Evolutionary conservation across 768 basidiomycete species (phyloP), one percentile per base, ranked within the genome.

Genomic region (Serpula lacrymans): DNA sequence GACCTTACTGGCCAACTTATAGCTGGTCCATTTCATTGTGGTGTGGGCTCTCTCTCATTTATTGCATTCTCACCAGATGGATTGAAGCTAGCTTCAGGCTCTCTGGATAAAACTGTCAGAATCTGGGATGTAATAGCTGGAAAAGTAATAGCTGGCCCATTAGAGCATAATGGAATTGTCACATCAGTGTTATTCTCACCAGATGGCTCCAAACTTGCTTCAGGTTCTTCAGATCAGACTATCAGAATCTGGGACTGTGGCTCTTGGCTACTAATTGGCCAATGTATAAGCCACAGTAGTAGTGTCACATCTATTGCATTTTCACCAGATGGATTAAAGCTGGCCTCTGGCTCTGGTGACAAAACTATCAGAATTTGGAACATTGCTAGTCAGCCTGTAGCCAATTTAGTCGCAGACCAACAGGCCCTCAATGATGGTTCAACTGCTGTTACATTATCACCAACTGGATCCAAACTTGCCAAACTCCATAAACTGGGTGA

Each of bases 91-190:
- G 50, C 14, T 13, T 47, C 50, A 24, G 49, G 49, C 14, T 27
- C 30, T 13, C 32, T 25, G 11, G 46, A 40, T 20, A 18, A 31
- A 14, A 40, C 28, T 13, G 4, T 48, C 14, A 32, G 36, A 3
- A n/a, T 48, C 42, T 33, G 32, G 27, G 25, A 47, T 47, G 28
- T 34, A 9, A 64, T 68, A 34, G 48, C 53, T 8, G 49, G 55
- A 10, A 64, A 64, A 9, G 67, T 68, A 18, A 56, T 78, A 21
- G 71, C 74, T 0, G 70, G 68, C 14, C 56, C 77, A 22, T 58
- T 79, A 12, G 78, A 80, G 47, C 74, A 77, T 49, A 64, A 76
- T 20, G 37, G 47, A 9, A 17, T 9, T 12, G 43, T 56, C 13
- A 42, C 32, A 2, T 46, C 47, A 11, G 14, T 58, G 6, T 37